Conservation (phyloP, 768 basidiomycete species). For the Chalciporus sphaerocephalus region DNA sequence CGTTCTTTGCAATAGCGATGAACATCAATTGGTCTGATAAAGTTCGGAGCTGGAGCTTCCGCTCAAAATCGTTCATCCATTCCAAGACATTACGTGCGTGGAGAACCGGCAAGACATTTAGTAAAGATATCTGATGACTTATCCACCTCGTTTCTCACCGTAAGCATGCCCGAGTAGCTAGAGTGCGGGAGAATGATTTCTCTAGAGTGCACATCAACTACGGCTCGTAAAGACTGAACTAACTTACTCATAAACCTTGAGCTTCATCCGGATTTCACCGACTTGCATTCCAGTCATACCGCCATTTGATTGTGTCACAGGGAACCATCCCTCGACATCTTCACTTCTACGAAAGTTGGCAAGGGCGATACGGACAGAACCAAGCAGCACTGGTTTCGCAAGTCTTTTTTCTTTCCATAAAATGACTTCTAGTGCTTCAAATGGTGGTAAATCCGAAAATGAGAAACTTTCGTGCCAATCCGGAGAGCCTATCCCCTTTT, state of each 20-base stretch:
- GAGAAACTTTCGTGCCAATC: constrained; percentile 83
- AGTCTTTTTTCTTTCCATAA: constrained; percentile 68
- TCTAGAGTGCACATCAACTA: constrained; percentile 35
- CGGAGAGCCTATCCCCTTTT: constrained; percentile 58
- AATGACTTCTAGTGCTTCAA: constrained; percentile 62
- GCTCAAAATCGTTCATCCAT: constrained; percentile 71
- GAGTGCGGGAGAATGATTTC: constrained; percentile 73
- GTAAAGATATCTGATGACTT: background rate
- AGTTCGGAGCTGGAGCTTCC: constrained; percentile 60
- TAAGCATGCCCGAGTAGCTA: constrained; percentile 56
- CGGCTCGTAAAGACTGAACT: background rate
- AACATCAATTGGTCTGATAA: constrained; percentile 58
- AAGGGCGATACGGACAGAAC: constrained; percentile 60
- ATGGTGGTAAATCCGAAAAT: constrained; percentile 74
- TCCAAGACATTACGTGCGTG: constrained; percentile 67
- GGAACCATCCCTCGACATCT: constrained; percentile 80
- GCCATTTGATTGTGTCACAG: constrained; percentile 53
- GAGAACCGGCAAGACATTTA: constrained; percentile 11
- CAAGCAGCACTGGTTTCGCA: constrained; percentile 52
- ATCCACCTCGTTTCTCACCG: constrained; percentile 38
- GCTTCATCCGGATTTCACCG: constrained; percentile 71
- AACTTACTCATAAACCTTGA: constrained; percentile 72
- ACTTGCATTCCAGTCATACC: constrained; percentile 52
- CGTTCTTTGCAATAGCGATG: constrained; percentile 64
- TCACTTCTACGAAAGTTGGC: constrained; percentile 72